Percentiles rank a stretch among this genome's conserved stretches.
Conservation (phyloP, 2,329 filamentous ascomycete species). For the Leptographium wingfieldii region DNA sequence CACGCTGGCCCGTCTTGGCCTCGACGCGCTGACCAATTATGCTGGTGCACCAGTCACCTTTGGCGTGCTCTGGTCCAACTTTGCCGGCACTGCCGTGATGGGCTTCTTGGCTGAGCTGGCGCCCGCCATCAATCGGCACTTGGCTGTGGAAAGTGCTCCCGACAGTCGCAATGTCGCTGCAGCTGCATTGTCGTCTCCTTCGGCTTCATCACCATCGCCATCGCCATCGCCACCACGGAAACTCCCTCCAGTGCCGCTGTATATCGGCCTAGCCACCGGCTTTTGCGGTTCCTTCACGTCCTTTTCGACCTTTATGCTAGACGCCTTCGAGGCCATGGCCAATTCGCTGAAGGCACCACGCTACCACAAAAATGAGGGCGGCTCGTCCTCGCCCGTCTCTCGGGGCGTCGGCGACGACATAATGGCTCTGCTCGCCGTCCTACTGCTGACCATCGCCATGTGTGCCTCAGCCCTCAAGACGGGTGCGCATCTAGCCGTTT, state of each 20-base stretch:
- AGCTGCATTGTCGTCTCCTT: no score
- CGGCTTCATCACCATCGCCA: no score
- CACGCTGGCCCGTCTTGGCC: conserved; percentile 67
- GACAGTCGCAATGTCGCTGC: no score
- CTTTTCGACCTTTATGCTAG: conserved; percentile 58
- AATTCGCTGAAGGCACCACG: conserved; percentile 36
- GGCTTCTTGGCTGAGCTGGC: conserved; percentile 50
- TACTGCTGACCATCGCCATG: conserved; percentile 57
- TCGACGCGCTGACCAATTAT: conserved; percentile 74
- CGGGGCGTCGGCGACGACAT: conserved; percentile 63
- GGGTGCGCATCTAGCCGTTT: conserved; percentile 62
- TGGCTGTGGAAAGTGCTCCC: background rate
- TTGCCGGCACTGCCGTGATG: conserved; percentile 68
- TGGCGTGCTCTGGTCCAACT: conserved; percentile 74
- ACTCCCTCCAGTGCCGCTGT: conserved; percentile 44
- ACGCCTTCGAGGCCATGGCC: conserved; percentile 50
- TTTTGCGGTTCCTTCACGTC: conserved; percentile 62
- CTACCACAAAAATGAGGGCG: conserved; percentile 22
- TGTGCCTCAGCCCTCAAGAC: conserved; percentile 56
- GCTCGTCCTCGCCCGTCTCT: conserved; percentile 17
- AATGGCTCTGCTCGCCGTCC: conserved; percentile 64
- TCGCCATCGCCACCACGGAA: background rate
- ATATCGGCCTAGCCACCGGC: conserved; percentile 57
- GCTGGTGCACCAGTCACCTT: conserved; percentile 63
- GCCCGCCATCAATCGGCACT: background rate